These are phyloP conservation scores for Podila horticola DNA, from an alignment of 192 early-diverging fungal species.

Conservation along the genomic window DNA sequence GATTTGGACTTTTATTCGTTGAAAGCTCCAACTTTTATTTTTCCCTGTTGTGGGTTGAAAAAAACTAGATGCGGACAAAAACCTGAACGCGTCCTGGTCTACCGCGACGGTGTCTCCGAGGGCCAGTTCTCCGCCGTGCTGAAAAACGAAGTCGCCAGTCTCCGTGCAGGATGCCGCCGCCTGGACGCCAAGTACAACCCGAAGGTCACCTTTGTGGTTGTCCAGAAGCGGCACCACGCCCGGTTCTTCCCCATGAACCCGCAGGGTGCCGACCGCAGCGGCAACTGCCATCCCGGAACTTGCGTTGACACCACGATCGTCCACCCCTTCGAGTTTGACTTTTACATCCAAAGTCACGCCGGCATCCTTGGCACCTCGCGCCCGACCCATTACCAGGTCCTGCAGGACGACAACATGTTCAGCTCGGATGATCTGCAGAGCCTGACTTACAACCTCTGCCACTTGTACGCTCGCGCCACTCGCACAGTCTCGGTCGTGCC, in stretches of 20 bases:
- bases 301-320: constrained; percentile 77
- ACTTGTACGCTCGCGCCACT: constrained; percentile 88
- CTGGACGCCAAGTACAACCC: constrained; percentile 81
- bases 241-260: constrained; percentile 81
- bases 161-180: constrained; percentile 66
- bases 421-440: constrained; percentile 82
- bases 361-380: constrained; percentile 94
- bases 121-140: constrained; percentile 82
- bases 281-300: constrained; percentile 88
- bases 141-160: constrained; percentile 74
- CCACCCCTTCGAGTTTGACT: constrained; percentile 88
- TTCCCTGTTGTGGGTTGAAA: too few species aligned
- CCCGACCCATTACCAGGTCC: constrained; percentile 91
- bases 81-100: constrained; percentile 83
- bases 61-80: constrained; percentile 68
- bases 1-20: too few species aligned
- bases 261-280: constrained; percentile 71
- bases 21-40: too few species aligned
- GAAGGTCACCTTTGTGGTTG: constrained; percentile 82
- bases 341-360: constrained; percentile 90
- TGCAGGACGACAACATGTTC: constrained; percentile 89
- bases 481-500: constrained; percentile 88
- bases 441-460: constrained; percentile 91
- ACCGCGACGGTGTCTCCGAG: constrained; percentile 91
- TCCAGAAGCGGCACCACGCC: constrained; percentile 92